phyloP scores from a whole-genome alignment of 106 monocot species.

The Dactylorhiza incarnata region DNA sequence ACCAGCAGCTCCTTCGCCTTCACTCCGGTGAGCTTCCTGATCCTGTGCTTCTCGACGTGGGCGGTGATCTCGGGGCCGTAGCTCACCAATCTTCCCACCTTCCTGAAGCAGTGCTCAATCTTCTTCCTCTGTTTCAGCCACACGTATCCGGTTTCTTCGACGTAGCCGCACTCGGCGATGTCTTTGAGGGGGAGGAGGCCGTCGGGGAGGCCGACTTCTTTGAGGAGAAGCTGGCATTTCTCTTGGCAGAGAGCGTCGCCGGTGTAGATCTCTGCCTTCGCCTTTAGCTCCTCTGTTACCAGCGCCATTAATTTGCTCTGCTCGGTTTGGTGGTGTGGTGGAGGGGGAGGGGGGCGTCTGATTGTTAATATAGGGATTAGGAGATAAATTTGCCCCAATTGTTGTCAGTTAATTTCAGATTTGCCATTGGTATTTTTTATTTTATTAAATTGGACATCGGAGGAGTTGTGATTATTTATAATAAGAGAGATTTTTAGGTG shows the following conservation, averaged over 20 bases:
- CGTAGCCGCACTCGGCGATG: constrained; percentile 36
- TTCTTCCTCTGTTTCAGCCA: not conserved
- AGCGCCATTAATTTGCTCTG: not conserved
- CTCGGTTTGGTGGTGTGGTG: too few species aligned
- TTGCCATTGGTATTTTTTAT: too few species aligned
- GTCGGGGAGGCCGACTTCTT: constrained; percentile 28
- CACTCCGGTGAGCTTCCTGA: constrained; percentile 1
- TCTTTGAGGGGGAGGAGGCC: constrained; percentile 53
- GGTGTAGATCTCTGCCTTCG: not conserved
- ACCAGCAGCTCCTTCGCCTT: not conserved
- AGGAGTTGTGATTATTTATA: too few species aligned
- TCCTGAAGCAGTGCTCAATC: not conserved
- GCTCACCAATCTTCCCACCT: not conserved
- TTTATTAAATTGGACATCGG: too few species aligned
- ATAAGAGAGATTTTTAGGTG: too few species aligned
- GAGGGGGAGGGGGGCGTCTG: too few species aligned
- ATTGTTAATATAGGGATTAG: too few species aligned
- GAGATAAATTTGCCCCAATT: too few species aligned
- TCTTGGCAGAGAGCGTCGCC: constrained; percentile 37
- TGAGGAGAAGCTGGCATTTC: constrained; percentile 33
- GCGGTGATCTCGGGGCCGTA: not conserved
- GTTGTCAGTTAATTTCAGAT: too few species aligned
- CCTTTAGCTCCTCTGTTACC: not conserved
- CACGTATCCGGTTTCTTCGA: constrained; percentile 17
- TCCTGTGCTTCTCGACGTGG: not conserved